Evolutionary conservation across 2,329 filamentous ascomycete genomes (phyloP).

Genomic region (Fusarium sp.): DNA sequence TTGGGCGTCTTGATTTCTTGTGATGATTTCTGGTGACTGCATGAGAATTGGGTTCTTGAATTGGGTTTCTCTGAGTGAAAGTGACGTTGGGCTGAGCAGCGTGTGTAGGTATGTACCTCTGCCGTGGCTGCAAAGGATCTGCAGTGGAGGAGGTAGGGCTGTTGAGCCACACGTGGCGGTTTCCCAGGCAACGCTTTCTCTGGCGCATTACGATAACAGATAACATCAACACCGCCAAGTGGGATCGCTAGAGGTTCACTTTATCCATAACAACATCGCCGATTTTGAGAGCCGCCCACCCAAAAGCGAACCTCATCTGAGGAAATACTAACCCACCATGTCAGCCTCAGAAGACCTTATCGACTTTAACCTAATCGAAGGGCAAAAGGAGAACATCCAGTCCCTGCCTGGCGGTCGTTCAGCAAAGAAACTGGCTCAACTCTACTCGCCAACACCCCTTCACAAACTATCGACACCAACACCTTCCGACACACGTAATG

Average conservation of each 20-base stretch:
- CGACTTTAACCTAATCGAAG: slow-evolving; percentile 92
- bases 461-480: slow-evolving; percentile 70
- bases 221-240: slow-evolving; percentile 33
- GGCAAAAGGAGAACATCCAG: slow-evolving; percentile 98
- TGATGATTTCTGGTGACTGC: neutral
- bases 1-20: neutral
- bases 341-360: slow-evolving; percentile 64
- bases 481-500: slow-evolving; percentile 77
- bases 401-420: slow-evolving; percentile 88
- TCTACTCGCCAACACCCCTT: slow-evolving; percentile 76
- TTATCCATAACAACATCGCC: slow-evolving; percentile 23
- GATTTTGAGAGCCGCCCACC: slow-evolving; percentile 18
- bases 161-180: slow-evolving; percentile 35
- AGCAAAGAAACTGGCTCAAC: slow-evolving; percentile 85
- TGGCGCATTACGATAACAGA: slow-evolving; percentile 26
- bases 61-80: neutral
- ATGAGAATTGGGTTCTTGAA: neutral
- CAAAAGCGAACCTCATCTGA: slow-evolving; percentile 24
- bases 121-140: neutral
- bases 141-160: neutral
- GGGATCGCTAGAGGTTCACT: neutral
- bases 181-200: slow-evolving; percentile 36
- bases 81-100: neutral
- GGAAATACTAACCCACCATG: slow-evolving; percentile 53
- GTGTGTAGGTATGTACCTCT: neutral